Percentiles rank a stretch among this genome's conserved stretches.
Evolutionary conservation across 495 filamentous ascomycete genomes (phyloP).

Genomic region (Hypoxylon perforatum): DNA sequence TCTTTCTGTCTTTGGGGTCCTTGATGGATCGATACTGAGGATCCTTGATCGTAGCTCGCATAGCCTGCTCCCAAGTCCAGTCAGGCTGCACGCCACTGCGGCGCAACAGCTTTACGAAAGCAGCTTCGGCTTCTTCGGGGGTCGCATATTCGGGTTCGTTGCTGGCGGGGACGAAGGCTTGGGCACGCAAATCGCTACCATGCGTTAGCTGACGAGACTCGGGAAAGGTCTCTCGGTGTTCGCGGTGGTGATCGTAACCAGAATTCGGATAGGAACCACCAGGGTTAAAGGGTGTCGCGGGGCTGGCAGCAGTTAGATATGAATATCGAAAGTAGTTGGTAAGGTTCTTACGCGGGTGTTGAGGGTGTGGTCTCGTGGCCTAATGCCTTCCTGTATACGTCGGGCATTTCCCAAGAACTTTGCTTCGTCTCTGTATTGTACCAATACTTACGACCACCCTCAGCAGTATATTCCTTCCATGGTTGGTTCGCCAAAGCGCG

Average conservation of each 20-base stretch:
- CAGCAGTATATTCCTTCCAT: constrained; percentile 92
- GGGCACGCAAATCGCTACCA: constrained; percentile 71
- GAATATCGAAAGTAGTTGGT: constrained; percentile 15
- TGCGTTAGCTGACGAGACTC: constrained; percentile 76
- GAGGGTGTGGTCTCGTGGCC: constrained; percentile 60
- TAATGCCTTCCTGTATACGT: constrained; percentile 78
- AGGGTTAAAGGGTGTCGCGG: constrained; percentile 74
- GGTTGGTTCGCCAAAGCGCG: constrained; percentile 83
- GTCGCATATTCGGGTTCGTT: constrained; percentile 86
- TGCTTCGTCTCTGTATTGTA: constrained; percentile 89
- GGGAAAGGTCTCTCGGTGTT: constrained; percentile 65
- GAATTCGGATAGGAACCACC: constrained; percentile 61
- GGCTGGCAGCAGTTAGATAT: constrained; percentile 47
- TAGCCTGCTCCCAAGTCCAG: constrained; percentile 91
- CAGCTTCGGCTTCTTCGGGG: constrained; percentile 90
- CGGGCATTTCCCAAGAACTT: constrained; percentile 95
- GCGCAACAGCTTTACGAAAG: constrained; percentile 91
- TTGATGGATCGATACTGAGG: constrained; percentile 93
- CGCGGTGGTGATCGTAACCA: constrained; percentile 52
- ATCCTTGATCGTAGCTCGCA: constrained; percentile 90
- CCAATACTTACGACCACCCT: constrained; percentile 93
- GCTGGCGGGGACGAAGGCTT: constrained; percentile 69
- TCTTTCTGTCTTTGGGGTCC: constrained; percentile 90
- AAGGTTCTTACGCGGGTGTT: constrained; percentile 69
- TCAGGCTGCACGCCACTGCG: constrained; percentile 86